Evolutionary conservation across 2,329 filamentous ascomycete genomes (phyloP), one percentile per base, ranked within the genome.

Genomic region (Colletotrichum simmondsii): DNA sequence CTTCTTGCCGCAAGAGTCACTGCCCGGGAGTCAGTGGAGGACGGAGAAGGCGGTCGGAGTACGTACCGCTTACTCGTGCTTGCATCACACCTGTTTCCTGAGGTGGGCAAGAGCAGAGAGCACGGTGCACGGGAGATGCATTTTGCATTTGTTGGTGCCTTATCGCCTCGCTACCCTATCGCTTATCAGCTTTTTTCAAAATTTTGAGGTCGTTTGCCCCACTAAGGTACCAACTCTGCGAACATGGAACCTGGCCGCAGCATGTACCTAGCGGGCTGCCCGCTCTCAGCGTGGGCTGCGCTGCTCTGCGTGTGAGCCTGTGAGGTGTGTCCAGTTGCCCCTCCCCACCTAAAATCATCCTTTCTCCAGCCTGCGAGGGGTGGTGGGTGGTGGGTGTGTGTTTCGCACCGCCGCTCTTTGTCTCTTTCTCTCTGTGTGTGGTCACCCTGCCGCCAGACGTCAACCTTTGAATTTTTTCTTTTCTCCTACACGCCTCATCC

Each of bases 321-420:
- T 35, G 32, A 35, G 4, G 32, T 35, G 52, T 49, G 35, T 67
- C 68, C 32, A 32, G 56, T 67, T 42, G 59, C 62, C 71, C 71
- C 67, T 71, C 71, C 67, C 61, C 68, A 71, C 63, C 49, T 61
- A 63, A 46, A 68, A 60, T 67, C 68, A 35, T 52, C 54, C 52
- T 56, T 49, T 64, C 22, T 49, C 42, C 57, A 54, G 68, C 46
- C 59, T 61, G 66, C 16, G 37, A 42, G 37, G 37, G 37, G 16
- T 42, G 37, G 28, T 32, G 19, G 46, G 37, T 62, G 59, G 32
- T 42, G 37, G 12, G 16, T 52, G 16, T 53, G 62, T 73, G 71
- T 73, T 71, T 65, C 66, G 71, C 58, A 73, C 71, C 57, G 71
- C 71, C 68, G 63, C 59, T 67, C 70, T 67, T 73, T 73, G 71